These are phyloP conservation scores for Fimicolochytrium jonesii DNA, from an alignment of 192 early-diverging fungal genomes.

Conservation along the genomic window DNA sequence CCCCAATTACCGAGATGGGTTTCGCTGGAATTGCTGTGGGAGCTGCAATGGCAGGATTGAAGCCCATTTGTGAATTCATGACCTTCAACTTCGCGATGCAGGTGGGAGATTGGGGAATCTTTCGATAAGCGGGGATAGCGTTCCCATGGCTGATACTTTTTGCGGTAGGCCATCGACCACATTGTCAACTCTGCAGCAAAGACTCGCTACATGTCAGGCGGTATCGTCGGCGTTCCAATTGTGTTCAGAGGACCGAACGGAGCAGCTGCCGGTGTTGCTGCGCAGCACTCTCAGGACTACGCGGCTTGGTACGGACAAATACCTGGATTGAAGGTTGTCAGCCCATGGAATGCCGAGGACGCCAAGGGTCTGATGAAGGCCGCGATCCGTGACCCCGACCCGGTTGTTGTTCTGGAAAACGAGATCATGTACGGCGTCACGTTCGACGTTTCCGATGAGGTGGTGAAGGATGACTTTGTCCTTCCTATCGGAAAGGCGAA, in stretches of 20 bases:
- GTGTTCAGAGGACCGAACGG: constrained; percentile 99
- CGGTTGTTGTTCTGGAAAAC: constrained; percentile 94
- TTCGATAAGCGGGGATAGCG: no score
- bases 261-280: constrained; percentile 92
- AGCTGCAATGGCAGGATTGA: constrained; percentile 86
- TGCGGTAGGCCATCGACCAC: constrained; percentile 98
- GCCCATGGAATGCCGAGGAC: constrained; percentile 94
- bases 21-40: constrained; percentile 95
- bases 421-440: constrained; percentile 95
- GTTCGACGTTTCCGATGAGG: constrained; percentile 79
- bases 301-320: constrained; percentile 98
- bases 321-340: constrained; percentile 93
- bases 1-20: constrained; percentile 98
- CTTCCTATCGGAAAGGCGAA: constrained; percentile 96
- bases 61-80: constrained; percentile 99
- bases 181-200: constrained; percentile 99
- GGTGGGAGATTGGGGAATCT: no score
- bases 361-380: constrained; percentile 97
- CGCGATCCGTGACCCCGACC: constrained; percentile 95
- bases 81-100: constrained; percentile 99
- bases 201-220: constrained; percentile 97
- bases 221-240: constrained; percentile 80
- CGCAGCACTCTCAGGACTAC: constrained; percentile 98
- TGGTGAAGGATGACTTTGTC: constrained; percentile 74
- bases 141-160: no score